Evolutionary conservation across 129 eudicot genomes (phyloP).

Genomic region (Flaveria robusta): DNA sequence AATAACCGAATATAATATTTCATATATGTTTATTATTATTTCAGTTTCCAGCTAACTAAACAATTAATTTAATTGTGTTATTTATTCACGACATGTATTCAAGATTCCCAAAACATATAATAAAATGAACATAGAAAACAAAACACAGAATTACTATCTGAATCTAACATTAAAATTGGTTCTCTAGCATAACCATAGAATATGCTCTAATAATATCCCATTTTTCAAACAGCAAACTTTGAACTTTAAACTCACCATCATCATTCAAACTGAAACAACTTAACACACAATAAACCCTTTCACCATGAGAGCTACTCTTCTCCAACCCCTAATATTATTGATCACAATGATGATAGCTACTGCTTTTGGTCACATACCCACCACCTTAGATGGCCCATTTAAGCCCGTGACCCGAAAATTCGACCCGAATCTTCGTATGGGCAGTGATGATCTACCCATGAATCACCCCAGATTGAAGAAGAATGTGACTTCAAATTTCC

Average conservation of each 20-base stretch:
- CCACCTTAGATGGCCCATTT: conserved; percentile 88
- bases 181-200: conserved; percentile 13
- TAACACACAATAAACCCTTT: not conserved
- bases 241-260: not conserved
- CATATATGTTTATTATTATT: too few species aligned
- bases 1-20: too few species aligned
- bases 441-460: conserved; percentile 84
- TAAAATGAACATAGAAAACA: too few species aligned
- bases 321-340: not conserved
- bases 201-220: conserved; percentile 27
- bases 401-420: conserved; percentile 66
- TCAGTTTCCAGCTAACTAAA: too few species aligned
- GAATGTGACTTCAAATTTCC: conserved; percentile 63
- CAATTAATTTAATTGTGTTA: too few species aligned
- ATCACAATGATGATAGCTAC: not conserved
- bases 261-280: conserved; percentile 7
- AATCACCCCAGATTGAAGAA: conserved; percentile 64
- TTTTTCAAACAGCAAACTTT: not conserved
- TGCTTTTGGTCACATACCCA: conserved; percentile 49
- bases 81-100: too few species aligned
- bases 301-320: conserved; percentile 3
- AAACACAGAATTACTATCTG: too few species aligned
- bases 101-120: too few species aligned
- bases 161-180: too few species aligned
- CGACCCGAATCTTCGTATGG: conserved; percentile 64